These are phyloP conservation scores for Rhizoclosmatium sp. DNA, from an alignment of 192 early-diverging fungal species.

Conservation along the genomic window DNA sequence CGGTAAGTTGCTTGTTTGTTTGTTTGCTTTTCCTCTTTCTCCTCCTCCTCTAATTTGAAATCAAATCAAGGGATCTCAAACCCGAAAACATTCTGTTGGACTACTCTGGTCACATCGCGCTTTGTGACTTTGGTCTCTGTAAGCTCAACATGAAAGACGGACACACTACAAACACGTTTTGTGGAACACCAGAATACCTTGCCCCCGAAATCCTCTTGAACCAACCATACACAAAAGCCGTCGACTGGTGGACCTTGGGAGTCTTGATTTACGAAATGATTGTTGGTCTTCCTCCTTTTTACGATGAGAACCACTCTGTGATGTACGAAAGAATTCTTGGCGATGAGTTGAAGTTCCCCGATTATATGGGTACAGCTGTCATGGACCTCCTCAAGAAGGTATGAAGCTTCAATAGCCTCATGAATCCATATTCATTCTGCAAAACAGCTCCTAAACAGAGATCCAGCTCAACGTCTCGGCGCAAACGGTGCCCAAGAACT, in stretches of 20 bases:
- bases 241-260: constrained; percentile 97
- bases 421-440: constrained; percentile 82
- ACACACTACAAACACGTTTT: constrained; percentile 62
- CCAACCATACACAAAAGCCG: constrained; percentile 80
- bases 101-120: constrained; percentile 91
- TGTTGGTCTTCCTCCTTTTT: constrained; percentile 88
- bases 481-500: constrained; percentile 67
- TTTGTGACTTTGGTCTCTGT: constrained; percentile 83
- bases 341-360: constrained; percentile 64
- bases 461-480: constrained; percentile 78
- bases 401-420: constrained; percentile 19
- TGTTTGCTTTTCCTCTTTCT: neutral
- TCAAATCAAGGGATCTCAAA: constrained; percentile 77
- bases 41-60: constrained; percentile 26
- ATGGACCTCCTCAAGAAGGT: constrained; percentile 57
- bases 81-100: constrained; percentile 92
- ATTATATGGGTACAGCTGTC: constrained; percentile 43
- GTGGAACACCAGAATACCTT: constrained; percentile 93
- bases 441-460: constrained; percentile 78
- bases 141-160: constrained; percentile 95
- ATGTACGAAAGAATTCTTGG: constrained; percentile 93
- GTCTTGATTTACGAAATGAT: constrained; percentile 92
- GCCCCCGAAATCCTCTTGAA: constrained; percentile 92
- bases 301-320: constrained; percentile 81
- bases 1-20: constrained; percentile 45